Percentiles rank a stretch among this genome's conserved stretches.
Evolutionary conservation across 805 yeast genomes (phyloP).

Genomic region (Zygoascus bituminiphila): DNA sequence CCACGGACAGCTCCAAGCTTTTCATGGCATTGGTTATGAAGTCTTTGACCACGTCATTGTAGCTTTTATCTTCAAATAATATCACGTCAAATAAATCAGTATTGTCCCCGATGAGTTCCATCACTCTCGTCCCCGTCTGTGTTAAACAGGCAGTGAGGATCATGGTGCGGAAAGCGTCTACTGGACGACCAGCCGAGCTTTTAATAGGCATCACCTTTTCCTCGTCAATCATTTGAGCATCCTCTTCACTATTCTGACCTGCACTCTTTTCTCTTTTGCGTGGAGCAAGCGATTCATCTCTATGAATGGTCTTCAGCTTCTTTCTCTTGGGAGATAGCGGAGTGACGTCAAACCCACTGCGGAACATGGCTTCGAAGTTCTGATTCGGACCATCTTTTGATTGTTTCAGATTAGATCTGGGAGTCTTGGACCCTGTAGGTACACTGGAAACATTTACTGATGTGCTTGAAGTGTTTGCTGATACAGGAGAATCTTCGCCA

Average conservation of each 20-base stretch:
- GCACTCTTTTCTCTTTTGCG: background rate
- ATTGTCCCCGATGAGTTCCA: background rate
- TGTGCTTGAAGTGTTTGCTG: background rate
- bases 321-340: conserved; percentile 7
- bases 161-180: background rate
- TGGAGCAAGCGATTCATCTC: background rate
- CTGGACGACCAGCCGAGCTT: background rate
- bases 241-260: background rate
- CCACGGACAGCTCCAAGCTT: background rate
- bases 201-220: background rate
- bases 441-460: background rate
- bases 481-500: background rate
- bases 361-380: conserved; percentile 16
- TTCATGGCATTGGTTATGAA: background rate
- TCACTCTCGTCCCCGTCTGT: background rate
- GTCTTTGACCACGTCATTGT: background rate
- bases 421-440: conserved; percentile 4
- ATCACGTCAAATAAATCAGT: background rate
- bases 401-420: conserved; percentile 15
- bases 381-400: conserved; percentile 3
- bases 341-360: conserved; percentile 26
- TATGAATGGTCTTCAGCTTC: conserved; percentile 2
- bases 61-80: background rate
- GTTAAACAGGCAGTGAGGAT: background rate
- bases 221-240: background rate